Conservation (phyloP, 2,329 filamentous ascomycete species). For the Talaromyces sp. region DNA sequence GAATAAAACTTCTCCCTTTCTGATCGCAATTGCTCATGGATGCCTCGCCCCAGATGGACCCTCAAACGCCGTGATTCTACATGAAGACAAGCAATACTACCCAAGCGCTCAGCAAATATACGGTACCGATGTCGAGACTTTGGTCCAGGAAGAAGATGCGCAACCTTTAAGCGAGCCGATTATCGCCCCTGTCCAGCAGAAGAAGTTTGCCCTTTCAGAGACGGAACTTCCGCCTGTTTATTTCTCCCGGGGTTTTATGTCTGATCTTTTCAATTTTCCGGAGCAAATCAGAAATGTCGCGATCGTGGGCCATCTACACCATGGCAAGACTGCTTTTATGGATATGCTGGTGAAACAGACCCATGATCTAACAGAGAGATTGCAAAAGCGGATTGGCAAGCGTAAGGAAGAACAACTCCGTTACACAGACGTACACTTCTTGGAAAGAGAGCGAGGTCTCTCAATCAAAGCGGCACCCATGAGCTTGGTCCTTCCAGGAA, state of each 20-base stretch:
- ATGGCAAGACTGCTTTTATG: slow-evolving; percentile 97
- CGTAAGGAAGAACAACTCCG: slow-evolving; percentile 85
- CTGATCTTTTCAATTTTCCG: slow-evolving; percentile 93
- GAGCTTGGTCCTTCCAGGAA: slow-evolving; percentile 85
- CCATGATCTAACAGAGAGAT: slow-evolving; percentile 77
- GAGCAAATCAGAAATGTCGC: slow-evolving; percentile 93
- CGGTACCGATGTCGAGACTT: slow-evolving; percentile 87
- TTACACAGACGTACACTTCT: slow-evolving; percentile 88
- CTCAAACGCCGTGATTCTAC: slow-evolving; percentile 94
- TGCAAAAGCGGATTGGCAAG: slow-evolving; percentile 79
- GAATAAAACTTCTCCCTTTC: neutral
- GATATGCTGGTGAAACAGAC: slow-evolving; percentile 98
- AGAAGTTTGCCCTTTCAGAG: slow-evolving; percentile 95
- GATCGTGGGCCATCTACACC: slow-evolving; percentile 88
- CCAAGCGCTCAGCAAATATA: slow-evolving; percentile 97
- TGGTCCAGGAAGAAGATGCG: slow-evolving; percentile 96
- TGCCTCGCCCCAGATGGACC: slow-evolving; percentile 70
- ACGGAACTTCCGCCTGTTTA: slow-evolving; percentile 84
- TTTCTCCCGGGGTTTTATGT: slow-evolving; percentile 89
- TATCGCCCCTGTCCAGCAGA: slow-evolving; percentile 87
- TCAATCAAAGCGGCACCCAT: slow-evolving; percentile 94
- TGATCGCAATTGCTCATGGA: slow-evolving; percentile 5
- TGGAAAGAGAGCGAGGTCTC: slow-evolving; percentile 86
- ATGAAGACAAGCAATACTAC: slow-evolving; percentile 99
- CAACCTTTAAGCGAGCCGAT: slow-evolving; percentile 92